phyloP scores from a whole-genome alignment of 23 red algal species.

The Agarophyton chilense region DNA sequence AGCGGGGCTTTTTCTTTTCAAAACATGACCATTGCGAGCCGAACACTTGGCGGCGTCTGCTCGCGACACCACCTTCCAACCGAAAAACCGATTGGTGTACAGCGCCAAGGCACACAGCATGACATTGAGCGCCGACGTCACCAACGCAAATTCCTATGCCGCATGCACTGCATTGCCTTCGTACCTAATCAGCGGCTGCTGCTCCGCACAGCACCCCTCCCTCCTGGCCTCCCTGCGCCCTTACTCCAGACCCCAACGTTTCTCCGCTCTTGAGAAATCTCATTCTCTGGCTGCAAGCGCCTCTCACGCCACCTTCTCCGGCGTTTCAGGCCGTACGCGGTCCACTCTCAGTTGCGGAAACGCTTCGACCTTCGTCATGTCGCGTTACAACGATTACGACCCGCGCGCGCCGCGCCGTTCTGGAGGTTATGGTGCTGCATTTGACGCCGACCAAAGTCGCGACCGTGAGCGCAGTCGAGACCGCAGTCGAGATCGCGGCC shows the following conservation, averaged over 20 bases:
- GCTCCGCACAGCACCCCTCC: background rate
- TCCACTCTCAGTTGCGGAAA: background rate
- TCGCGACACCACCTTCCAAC: background rate
- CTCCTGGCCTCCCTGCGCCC: background rate
- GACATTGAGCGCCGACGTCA: background rate
- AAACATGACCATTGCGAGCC: background rate
- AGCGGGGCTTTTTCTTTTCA: background rate
- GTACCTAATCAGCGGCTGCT: no score
- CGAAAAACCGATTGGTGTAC: background rate
- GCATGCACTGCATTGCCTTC: no score
- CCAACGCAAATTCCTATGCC: background rate
- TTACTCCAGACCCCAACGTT: background rate
- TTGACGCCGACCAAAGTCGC: slow-evolving; percentile 42
- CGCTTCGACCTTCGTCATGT: background rate
- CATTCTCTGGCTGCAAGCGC: background rate
- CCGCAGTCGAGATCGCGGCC: background rate
- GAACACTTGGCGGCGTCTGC: background rate
- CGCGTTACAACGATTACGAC: slow-evolving; percentile 49
- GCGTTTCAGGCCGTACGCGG: no score
- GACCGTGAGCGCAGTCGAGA: slow-evolving; percentile 34
- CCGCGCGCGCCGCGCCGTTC: slow-evolving; percentile 21
- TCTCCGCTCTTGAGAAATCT: background rate
- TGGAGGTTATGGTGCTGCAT: slow-evolving; percentile 44
- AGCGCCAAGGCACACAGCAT: background rate
- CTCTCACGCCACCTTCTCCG: no score